Percentiles rank a stretch among this genome's conserved stretches.
Evolutionary conservation across 495 filamentous ascomycete species (phyloP).

Genomic region (Xylaria nigripes): DNA sequence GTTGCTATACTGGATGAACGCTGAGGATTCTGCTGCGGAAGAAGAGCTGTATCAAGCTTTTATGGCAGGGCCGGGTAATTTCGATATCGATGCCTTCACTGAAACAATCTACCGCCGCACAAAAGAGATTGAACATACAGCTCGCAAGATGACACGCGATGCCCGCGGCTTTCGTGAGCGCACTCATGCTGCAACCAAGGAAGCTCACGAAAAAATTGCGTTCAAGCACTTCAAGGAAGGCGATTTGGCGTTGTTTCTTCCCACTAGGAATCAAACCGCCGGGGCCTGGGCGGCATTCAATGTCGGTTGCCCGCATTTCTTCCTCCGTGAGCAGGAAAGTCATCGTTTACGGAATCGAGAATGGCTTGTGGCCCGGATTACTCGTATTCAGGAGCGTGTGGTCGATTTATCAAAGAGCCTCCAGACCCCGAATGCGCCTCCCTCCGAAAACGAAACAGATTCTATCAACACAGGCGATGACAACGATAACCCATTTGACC

Average conservation of each 20-base stretch:
- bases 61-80: slow-evolving; percentile 57
- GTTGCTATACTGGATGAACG: slow-evolving; percentile 71
- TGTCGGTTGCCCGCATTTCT: slow-evolving; percentile 91
- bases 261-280: slow-evolving; percentile 85
- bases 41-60: slow-evolving; percentile 62
- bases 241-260: slow-evolving; percentile 90
- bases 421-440: slow-evolving; percentile 22
- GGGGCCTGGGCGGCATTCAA: slow-evolving; percentile 99
- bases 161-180: slow-evolving; percentile 80
- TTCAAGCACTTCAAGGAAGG: slow-evolving; percentile 93
- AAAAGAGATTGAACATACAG: slow-evolving; percentile 82
- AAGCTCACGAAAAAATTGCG: slow-evolving; percentile 95
- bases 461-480: slow-evolving; percentile 51
- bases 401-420: slow-evolving; percentile 78
- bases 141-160: slow-evolving; percentile 85
- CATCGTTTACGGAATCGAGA: slow-evolving; percentile 77
- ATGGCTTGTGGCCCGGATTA: slow-evolving; percentile 91
- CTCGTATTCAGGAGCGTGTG: slow-evolving; percentile 83
- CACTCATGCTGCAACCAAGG: slow-evolving; percentile 70
- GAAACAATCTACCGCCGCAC: slow-evolving; percentile 78
- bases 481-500: slow-evolving; percentile 95
- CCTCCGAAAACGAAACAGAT: slow-evolving; percentile 29
- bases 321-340: slow-evolving; percentile 83
- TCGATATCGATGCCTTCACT: slow-evolving; percentile 73
- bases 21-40: slow-evolving; percentile 56